These are phyloP conservation scores for Leccinum uliginosum DNA, from an alignment of 768 basidiomycete genomes.

Conservation along the genomic window DNA sequence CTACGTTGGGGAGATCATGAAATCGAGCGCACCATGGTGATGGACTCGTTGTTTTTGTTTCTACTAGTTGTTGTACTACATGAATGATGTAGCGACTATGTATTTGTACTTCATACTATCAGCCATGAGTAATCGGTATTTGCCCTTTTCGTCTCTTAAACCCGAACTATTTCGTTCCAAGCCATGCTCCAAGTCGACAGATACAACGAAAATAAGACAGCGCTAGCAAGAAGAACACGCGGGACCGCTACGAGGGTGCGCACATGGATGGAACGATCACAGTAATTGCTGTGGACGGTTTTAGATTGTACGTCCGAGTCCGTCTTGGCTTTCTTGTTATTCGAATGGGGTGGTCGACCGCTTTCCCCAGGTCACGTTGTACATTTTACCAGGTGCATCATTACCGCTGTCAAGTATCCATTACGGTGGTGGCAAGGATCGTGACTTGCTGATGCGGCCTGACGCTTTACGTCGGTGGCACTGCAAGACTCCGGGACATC, in stretches of 20 bases:
- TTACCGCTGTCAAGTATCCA: constrained; percentile 61
- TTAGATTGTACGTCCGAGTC: constrained; percentile 77
- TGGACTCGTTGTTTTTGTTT: too few relatives aligned
- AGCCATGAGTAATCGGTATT: too few relatives aligned
- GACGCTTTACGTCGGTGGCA: constrained; percentile 68
- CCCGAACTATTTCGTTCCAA: too few relatives aligned
- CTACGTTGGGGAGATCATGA: too few relatives aligned
- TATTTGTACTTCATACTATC: too few relatives aligned
- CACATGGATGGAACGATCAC: constrained; percentile 75
- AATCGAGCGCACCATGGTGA: too few relatives aligned
- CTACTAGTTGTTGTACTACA: too few relatives aligned
- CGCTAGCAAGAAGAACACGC: constrained; percentile 41
- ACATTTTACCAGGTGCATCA: constrained; percentile 75
- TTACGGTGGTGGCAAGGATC: constrained; percentile 43
- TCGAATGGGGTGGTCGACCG: not conserved
- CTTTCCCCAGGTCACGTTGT: constrained; percentile 54
- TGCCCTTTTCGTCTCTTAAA: too few relatives aligned
- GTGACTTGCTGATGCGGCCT: constrained; percentile 72
- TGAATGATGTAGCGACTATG: too few relatives aligned
- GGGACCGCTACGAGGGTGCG: constrained; percentile 61
- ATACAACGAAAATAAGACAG: too few relatives aligned
- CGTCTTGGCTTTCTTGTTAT: not conserved
- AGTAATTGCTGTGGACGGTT: constrained; percentile 66
- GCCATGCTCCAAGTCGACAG: too few relatives aligned
- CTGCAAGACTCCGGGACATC: constrained; percentile 84